These are phyloP conservation scores for Oxyria digyna DNA, from an alignment of 148 eudicot species.

Conservation along the genomic window DNA sequence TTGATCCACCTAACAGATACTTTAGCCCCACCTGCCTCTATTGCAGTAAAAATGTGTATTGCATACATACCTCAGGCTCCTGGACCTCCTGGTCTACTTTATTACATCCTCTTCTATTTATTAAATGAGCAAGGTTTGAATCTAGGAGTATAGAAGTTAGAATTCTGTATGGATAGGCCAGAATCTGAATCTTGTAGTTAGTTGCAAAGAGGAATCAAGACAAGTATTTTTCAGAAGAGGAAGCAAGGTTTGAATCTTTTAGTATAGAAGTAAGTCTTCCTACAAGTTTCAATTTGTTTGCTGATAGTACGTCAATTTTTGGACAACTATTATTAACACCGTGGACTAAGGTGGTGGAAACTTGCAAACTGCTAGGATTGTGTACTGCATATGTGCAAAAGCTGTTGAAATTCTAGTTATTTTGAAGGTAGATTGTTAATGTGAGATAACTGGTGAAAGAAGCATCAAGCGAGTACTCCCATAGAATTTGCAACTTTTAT, in stretches of 20 bases:
- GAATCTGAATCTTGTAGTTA: neutral
- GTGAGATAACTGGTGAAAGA: neutral
- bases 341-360: neutral
- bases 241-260: too few relatives aligned
- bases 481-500: neutral
- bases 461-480: neutral
- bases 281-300: neutral
- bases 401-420: neutral
- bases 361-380: neutral
- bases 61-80: neutral
- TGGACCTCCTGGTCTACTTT: neutral
- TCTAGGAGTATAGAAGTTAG: neutral
- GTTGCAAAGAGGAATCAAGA: neutral
- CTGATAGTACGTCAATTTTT: neutral
- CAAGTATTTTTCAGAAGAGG: neutral
- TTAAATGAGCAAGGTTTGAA: neutral
- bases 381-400: neutral
- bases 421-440: neutral
- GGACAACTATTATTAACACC: neutral
- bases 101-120: neutral
- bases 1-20: neutral
- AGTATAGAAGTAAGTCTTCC: too few relatives aligned
- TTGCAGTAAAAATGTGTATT: neutral
- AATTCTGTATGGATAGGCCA: neutral
- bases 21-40: neutral